Evolutionary conservation across 257 asterid species (phyloP).

Genomic region (Anisodus tanguticus): DNA sequence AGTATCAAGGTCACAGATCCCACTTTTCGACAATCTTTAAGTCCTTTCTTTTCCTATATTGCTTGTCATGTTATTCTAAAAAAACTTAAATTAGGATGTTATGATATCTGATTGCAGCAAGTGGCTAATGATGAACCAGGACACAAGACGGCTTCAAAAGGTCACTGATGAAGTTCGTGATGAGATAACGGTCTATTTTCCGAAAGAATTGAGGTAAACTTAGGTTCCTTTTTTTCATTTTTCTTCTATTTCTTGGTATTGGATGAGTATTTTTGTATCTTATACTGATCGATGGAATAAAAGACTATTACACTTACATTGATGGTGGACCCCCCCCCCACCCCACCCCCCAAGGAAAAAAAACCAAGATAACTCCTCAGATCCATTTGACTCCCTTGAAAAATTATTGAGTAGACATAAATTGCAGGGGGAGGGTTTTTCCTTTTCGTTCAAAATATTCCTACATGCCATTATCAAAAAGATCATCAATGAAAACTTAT

Average conservation of each 20-base stretch:
- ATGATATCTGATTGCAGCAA: constrained; percentile 63
- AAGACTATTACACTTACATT: neutral
- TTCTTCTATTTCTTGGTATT: constrained; percentile 4
- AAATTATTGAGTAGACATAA: neutral
- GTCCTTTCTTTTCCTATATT: constrained; percentile 22
- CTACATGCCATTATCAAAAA: neutral
- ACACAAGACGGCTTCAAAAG: constrained; percentile 91
- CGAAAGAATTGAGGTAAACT: constrained; percentile 71
- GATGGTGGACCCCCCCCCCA: neutral
- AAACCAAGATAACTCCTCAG: neutral
- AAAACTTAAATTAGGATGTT: constrained; percentile 15
- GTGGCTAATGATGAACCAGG: constrained; percentile 99
- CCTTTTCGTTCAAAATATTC: neutral
- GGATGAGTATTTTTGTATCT: neutral
- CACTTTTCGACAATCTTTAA: neutral
- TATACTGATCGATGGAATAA: neutral
- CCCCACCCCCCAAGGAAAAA: neutral
- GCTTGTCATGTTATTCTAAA: constrained; percentile 6
- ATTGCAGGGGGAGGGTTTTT: neutral
- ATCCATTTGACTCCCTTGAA: neutral
- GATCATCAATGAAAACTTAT: neutral
- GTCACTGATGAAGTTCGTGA: constrained; percentile 93
- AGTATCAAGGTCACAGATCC: constrained; percentile 2
- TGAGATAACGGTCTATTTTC: constrained; percentile 68
- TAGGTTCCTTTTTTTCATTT: constrained; percentile 27